These are phyloP conservation scores for Umbelopsis sp. DNA, from an alignment of 371 early-diverging fungal species.

Conservation along the genomic window DNA sequence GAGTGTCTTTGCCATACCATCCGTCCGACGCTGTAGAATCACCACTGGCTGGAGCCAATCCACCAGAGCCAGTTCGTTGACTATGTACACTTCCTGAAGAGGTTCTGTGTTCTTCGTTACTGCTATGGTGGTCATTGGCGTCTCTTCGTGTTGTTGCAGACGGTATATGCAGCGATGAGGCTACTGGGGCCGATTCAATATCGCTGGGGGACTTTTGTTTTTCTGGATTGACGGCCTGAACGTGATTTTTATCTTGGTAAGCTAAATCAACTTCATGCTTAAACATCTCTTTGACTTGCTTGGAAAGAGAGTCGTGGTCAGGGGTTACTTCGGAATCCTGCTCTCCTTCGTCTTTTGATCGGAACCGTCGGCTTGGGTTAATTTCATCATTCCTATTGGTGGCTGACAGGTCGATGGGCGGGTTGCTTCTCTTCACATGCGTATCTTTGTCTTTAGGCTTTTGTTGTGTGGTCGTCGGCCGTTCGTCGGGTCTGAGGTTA, in stretches of 20 bases:
- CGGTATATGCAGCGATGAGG: not conserved
- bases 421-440: not conserved
- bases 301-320: not conserved
- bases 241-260: not conserved
- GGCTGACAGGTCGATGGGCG: not conserved
- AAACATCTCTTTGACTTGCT: constrained; percentile 1
- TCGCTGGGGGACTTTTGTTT: not conserved
- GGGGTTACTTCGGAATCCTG: not conserved
- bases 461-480: not conserved
- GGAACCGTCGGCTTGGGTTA: not conserved
- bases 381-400: constrained; percentile 3
- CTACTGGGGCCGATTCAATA: not conserved
- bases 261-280: not conserved
- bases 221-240: not conserved
- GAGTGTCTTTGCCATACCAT: constrained; percentile 10
- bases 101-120: not conserved
- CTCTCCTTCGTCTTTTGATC: not conserved
- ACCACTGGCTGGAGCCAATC: not conserved
- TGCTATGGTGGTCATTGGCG: not conserved
- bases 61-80: not conserved
- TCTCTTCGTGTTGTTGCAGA: not conserved
- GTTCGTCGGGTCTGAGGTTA: not conserved
- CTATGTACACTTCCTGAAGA: constrained; percentile 1
- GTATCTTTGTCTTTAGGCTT: not conserved
- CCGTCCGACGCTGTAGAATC: constrained; percentile 4